Evolutionary conservation across 2,329 filamentous ascomycete species (phyloP), one percentile per base, ranked within the genome.

Genomic region (Myriosclerotinia scirpicola): DNA sequence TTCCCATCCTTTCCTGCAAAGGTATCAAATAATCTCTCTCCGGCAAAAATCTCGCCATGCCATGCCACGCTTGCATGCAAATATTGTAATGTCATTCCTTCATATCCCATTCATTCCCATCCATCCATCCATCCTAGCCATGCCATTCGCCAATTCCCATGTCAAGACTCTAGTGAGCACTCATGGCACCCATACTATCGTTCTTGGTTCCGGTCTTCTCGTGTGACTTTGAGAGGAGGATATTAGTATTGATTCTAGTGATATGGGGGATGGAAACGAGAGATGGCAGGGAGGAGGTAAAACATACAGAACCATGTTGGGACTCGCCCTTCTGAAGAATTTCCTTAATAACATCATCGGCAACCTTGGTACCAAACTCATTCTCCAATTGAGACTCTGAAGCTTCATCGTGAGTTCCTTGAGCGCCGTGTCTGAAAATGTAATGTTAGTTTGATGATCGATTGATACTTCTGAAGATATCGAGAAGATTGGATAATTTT

Each of bases 341-440:
- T 80, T 87, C 82, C 80, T 86, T 86, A 75, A 98, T 89, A 67
- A 90, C 88, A 0, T 94, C 90, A 9, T 97, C 93, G 34, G 92
- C 89, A 65, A 88, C 83, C 73, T 83, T 80, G 17, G 92, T 94
- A 72, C 91, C 92, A 73, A 99, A 99, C 81, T 98, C 93, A 72
- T 88, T 90, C 75, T 95, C 89, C 5, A 99, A 83, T 56, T 83
- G 83, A 54, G 82, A 80, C 71, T 96, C 91, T 73, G 91, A 90
- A 11, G 93, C 93, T 12, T 81, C 80, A 76, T 97, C 90, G 54
- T 90, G 82, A 67, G 88, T 85, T 66, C 94, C 94, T 78, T 97
- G 92, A 54, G 86, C 87, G 71, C 94, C 94, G 78, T 97, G 93
- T 79, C 93, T 96, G 50, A 34, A 55, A 14, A 20, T 26, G 20